phyloP scores from a whole-genome alignment of 768 basidiomycete species.

The Holtermannia corniformis region DNA sequence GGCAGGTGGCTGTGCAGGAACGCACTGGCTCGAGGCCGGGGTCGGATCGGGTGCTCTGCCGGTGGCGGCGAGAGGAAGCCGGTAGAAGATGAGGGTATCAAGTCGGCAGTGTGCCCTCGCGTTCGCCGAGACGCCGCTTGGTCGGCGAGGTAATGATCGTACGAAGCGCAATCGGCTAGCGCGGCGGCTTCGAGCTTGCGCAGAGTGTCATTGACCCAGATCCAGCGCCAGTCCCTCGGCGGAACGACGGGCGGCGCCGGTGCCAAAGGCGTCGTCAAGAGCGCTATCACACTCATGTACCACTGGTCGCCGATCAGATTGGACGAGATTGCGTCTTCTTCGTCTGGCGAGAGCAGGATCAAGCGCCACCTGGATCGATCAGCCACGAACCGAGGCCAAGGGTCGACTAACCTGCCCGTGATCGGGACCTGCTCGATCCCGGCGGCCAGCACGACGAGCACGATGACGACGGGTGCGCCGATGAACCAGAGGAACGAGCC shows the following conservation, averaged over 20 bases:
- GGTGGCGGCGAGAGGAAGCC: slow-evolving; percentile 57
- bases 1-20: slow-evolving; percentile 48
- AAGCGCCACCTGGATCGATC: slow-evolving; percentile 58
- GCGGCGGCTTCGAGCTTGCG: slow-evolving; percentile 66
- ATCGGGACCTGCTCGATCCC: slow-evolving; percentile 36
- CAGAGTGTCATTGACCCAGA: slow-evolving; percentile 74
- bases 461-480: slow-evolving; percentile 24
- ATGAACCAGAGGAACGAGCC: slow-evolving; percentile 18
- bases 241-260: slow-evolving; percentile 54
- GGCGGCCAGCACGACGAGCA: slow-evolving; percentile 22
- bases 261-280: slow-evolving; percentile 57
- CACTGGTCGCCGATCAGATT: slow-evolving; percentile 76
- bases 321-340: slow-evolving; percentile 78
- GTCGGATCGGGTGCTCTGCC: slow-evolving; percentile 67
- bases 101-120: slow-evolving; percentile 47
- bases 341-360: slow-evolving; percentile 81
- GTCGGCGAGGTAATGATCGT: slow-evolving; percentile 10
- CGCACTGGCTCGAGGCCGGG: slow-evolving; percentile 69
- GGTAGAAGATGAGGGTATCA: slow-evolving; percentile 15
- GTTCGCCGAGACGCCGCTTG: slow-evolving; percentile 52
- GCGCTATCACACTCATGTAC: slow-evolving; percentile 71
- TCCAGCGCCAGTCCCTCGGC: slow-evolving; percentile 74
- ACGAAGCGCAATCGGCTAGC: slow-evolving; percentile 45
- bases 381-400: neutral
- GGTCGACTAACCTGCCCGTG: slow-evolving; percentile 18